Conservation (phyloP, 768 basidiomycete species). For the Boletus pseudo-olivaceus region DNA sequence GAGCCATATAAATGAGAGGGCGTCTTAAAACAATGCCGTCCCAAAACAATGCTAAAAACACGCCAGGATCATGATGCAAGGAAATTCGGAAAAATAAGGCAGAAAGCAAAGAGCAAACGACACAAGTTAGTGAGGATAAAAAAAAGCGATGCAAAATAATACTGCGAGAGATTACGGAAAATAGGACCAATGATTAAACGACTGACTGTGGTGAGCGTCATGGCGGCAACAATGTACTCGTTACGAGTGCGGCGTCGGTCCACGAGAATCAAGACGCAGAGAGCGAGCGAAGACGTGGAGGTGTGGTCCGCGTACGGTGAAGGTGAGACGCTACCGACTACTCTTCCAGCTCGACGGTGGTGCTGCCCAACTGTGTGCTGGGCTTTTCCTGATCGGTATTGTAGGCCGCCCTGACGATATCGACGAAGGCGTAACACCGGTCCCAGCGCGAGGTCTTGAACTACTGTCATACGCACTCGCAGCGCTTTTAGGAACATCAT, state of each 20-base stretch:
- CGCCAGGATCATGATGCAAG: background rate
- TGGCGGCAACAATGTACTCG: background rate
- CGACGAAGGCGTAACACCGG: constrained; percentile 25
- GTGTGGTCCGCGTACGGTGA: too few relatives aligned
- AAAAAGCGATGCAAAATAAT: constrained; percentile 1
- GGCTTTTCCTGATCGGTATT: constrained; percentile 14
- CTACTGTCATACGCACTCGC: constrained; percentile 21
- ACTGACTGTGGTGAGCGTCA: constrained; percentile 2
- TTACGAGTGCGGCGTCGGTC: background rate
- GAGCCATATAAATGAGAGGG: background rate
- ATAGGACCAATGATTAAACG: constrained; percentile 3
- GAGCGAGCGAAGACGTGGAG: background rate
- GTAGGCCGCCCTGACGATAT: constrained; percentile 12
- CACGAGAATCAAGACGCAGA: background rate
- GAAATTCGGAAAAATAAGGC: background rate
- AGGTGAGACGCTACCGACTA: constrained; percentile 9
- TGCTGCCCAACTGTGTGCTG: constrained; percentile 32
- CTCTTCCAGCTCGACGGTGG: constrained; percentile 66
- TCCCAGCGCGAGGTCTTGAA: constrained; percentile 33
- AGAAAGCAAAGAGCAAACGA: background rate
- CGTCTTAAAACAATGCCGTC: background rate
- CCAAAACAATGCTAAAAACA: constrained; percentile 15
- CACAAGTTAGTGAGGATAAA: constrained; percentile 9
- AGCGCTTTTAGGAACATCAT: constrained; percentile 9
- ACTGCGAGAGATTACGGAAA: constrained; percentile 9